These are phyloP conservation scores for Trichoderma endophyticum DNA, from an alignment of 2,329 filamentous ascomycete species.

Conservation along the genomic window DNA sequence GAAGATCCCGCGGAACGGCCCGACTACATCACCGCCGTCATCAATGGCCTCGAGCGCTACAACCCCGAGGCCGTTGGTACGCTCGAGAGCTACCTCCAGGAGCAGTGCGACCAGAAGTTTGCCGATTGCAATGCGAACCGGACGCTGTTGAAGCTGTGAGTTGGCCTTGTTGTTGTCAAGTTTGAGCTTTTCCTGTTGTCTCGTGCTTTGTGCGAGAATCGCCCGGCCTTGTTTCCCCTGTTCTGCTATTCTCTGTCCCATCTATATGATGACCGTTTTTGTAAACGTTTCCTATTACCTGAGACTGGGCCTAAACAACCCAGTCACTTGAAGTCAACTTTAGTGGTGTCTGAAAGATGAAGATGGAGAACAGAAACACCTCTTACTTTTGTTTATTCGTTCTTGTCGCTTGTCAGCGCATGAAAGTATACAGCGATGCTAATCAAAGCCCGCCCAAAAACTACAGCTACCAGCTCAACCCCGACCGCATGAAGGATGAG, in stretches of 20 bases:
- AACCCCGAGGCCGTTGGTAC: slow-evolving; percentile 93
- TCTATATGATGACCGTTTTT: slow-evolving; percentile 66
- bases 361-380: neutral
- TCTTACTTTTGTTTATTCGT: neutral
- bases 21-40: slow-evolving; percentile 86
- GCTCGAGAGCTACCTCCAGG: slow-evolving; percentile 90
- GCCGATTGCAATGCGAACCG: slow-evolving; percentile 97
- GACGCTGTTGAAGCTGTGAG: slow-evolving; percentile 94
- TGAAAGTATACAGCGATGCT: neutral
- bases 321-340: slow-evolving; percentile 32
- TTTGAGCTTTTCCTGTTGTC: neutral
- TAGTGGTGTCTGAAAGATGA: slow-evolving; percentile 68
- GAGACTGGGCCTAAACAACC: slow-evolving; percentile 54
- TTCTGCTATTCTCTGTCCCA: neutral
- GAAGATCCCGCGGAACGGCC: slow-evolving; percentile 91
- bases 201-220: neutral
- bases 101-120: slow-evolving; percentile 92
- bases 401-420: neutral
- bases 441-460: slow-evolving; percentile 5
- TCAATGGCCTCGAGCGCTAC: slow-evolving; percentile 96
- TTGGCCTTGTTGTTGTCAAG: slow-evolving; percentile 38
- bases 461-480: slow-evolving; percentile 96
- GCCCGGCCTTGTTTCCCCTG: neutral
- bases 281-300: slow-evolving; percentile 99
- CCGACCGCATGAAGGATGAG: slow-evolving; percentile 93